phyloP scores from a whole-genome alignment of 1,284 basidiomycete species.

The Ustilago hordei region DNA sequence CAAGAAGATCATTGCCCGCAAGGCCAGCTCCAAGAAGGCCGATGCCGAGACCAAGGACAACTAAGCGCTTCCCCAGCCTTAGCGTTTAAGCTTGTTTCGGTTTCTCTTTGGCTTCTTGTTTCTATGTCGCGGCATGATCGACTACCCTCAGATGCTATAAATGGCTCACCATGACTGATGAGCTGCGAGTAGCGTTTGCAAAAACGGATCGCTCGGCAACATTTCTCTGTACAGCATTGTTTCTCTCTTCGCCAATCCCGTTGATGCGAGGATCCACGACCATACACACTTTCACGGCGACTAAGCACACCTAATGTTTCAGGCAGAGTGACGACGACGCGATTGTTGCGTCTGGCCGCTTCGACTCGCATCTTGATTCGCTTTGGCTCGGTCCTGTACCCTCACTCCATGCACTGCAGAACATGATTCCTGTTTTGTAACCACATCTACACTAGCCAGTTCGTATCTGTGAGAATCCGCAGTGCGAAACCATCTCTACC shows the following conservation, averaged over 20 bases:
- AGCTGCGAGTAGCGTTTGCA: not conserved
- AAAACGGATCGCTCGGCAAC: constrained; percentile 3
- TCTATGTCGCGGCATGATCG: not conserved
- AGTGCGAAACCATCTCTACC: constrained; percentile 14
- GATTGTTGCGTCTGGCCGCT: constrained; percentile 27
- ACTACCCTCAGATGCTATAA: not conserved
- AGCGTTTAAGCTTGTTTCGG: not conserved
- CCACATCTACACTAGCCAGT: constrained; percentile 15
- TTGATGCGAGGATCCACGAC: constrained; percentile 22
- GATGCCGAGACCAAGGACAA: constrained; percentile 55
- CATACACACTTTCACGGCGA: not conserved
- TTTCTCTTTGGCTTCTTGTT: constrained; percentile 2
- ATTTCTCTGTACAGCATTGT: constrained; percentile 2
- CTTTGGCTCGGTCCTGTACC: not conserved
- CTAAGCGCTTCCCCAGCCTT: constrained; percentile 18
- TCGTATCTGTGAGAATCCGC: constrained; percentile 16
- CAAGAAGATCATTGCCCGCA: constrained; percentile 64
- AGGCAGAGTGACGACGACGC: constrained; percentile 8
- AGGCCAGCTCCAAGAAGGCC: constrained; percentile 59
- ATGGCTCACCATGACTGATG: not conserved
- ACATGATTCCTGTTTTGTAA: constrained; percentile 9
- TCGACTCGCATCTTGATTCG: constrained; percentile 2
- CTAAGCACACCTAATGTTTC: not conserved
- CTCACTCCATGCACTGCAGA: constrained; percentile 17
- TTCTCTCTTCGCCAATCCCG: not conserved